Conservation (phyloP, 345 rosid species). For the Lenwebbia sp. region DNA sequence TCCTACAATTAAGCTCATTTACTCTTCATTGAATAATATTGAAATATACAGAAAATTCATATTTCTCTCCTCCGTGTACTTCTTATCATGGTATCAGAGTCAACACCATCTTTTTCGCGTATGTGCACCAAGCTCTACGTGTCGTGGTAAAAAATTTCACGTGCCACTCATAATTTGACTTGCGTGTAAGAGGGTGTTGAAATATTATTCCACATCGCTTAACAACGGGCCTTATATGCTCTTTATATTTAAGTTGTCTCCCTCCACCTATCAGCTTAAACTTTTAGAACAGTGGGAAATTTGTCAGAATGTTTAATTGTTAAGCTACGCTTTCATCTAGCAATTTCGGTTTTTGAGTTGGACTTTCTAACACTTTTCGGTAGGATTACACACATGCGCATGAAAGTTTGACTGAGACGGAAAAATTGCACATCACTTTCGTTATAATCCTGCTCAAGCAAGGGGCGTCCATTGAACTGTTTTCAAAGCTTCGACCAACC, state of each 20-base stretch:
- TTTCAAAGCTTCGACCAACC: no score
- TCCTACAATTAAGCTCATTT: neutral
- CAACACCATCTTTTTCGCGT: neutral
- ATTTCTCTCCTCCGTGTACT: neutral
- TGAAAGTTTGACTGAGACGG: neutral
- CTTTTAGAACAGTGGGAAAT: neutral
- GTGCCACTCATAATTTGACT: neutral
- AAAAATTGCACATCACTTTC: neutral
- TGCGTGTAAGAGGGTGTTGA: neutral
- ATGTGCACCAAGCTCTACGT: neutral
- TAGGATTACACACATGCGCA: neutral
- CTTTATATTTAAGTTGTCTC: neutral
- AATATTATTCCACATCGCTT: neutral
- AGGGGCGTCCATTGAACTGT: no score
- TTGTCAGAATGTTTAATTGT: neutral
- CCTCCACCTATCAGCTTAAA: neutral
- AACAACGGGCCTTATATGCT: neutral
- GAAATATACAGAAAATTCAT: neutral
- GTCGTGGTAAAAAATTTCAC: neutral
- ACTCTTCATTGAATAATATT: neutral
- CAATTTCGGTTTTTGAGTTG: neutral
- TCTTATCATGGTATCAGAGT: neutral
- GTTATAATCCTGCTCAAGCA: neutral
- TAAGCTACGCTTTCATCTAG: neutral
- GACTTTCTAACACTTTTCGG: neutral